Percentiles rank a stretch among this genome's conserved stretches.
Conservation (phyloP, 139 green algal genomes). For the Zygnema cylindricum region DNA sequence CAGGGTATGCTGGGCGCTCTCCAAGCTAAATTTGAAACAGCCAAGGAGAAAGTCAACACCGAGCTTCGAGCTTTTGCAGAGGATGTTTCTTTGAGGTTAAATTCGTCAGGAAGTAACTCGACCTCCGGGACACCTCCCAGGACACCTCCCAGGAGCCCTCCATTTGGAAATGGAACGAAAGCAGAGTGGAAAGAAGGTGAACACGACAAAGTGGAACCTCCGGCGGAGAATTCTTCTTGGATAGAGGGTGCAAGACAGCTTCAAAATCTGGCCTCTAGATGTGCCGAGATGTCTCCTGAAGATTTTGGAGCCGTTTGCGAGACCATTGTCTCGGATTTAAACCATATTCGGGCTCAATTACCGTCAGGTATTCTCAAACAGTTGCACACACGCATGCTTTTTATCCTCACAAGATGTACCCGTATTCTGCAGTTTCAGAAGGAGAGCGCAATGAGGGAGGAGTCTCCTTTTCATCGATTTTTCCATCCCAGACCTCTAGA, state of each 20-base stretch:
- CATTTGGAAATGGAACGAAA: background rate
- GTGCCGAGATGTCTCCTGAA: constrained; percentile 24
- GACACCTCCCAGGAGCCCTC: background rate
- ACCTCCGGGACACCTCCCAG: background rate
- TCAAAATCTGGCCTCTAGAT: constrained; percentile 20
- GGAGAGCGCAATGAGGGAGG: constrained; percentile 8
- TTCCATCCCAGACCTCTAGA: background rate
- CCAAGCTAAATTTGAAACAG: constrained; percentile 36
- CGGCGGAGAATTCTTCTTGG: background rate
- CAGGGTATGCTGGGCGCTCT: constrained; percentile 19
- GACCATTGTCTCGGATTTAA: constrained; percentile 38
- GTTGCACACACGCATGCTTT: constrained; percentile 58
- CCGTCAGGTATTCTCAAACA: constrained; percentile 47
- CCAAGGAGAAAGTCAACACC: constrained; percentile 49
- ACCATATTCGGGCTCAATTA: constrained; percentile 24
- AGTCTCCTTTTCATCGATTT: background rate
- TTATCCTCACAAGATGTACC: constrained; percentile 59
- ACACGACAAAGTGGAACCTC: background rate
- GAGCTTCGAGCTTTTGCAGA: constrained; percentile 19
- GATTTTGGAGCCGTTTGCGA: constrained; percentile 50
- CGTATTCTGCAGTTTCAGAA: constrained; percentile 48
- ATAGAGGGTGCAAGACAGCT: constrained; percentile 32
- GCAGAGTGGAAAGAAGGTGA: background rate
- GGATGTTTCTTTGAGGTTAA: background rate
- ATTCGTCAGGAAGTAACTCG: constrained; percentile 6